Base-by-base conservation (phyloP, 257 asterid species). In the Gynochthodes officinalis region DNA sequence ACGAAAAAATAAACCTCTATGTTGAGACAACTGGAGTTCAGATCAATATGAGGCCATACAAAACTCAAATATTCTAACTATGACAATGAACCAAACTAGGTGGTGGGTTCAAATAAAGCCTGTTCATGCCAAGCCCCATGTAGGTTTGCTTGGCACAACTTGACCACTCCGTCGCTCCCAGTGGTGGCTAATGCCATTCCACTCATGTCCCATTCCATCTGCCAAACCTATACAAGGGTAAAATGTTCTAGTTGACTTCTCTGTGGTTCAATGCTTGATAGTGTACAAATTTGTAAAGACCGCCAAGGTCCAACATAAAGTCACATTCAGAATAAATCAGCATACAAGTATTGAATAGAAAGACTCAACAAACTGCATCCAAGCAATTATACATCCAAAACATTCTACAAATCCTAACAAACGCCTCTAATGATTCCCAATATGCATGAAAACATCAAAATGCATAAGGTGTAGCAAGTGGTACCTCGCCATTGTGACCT, bases 191-290 rank as follows among this genome's bases (percentile, higher is more conserved):
- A 83, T 71, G 98, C 91, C 97, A 88, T 94, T 69, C 99, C 99
- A 14, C 99, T 87, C 88, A 88, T 87, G 83, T 93, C 97, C 98
- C 98, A 93, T 80, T 91, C 96, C 96, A 91, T 88, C 78, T 93
- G 84, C 96, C 90, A 89, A 72, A 91, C 96, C 98, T 91, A 73
- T 64, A 43, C 16, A 33, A 55, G 55, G 54, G 14, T 2, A 67
- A 54, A 55, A 64, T 35, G 37, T 3, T 14, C 48, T 49, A 23
- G 25, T 30, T 64, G 19, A 49, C 1, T 0, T 14, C 23, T 65
- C 28, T 19, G 3, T 10, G 0, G n/a, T 7, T 37, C 9, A 35
- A 59, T 35, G 33, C 1, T 13, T n/a, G 10, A 69, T 32, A 4
- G 73, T 10, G 35, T 1, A 53, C 14, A 12, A 69, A 39, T 35